A percentile compares a stretch with the other conserved stretches of the same genome.
These are phyloP conservation scores for Hymenoscyphus fraxineus DNA, from an alignment of 2,329 filamentous ascomycete genomes.

Conservation along the genomic window DNA sequence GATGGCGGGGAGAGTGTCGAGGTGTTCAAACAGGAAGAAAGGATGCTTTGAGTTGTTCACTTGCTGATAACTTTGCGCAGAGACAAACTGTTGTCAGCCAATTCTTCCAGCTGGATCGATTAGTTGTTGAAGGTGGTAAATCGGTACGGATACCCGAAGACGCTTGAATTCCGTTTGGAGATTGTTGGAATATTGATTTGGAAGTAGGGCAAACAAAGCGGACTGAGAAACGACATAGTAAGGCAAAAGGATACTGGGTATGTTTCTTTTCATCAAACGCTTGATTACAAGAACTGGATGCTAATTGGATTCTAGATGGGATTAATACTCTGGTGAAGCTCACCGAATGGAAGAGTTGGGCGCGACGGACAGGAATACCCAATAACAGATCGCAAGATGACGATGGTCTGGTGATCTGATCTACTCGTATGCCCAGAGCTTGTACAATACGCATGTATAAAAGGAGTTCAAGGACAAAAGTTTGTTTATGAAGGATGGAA, in stretches of 20 bases:
- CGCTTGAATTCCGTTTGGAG: neutral
- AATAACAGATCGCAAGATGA: neutral
- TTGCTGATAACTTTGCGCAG: slow-evolving; percentile 46
- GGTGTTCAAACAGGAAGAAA: neutral
- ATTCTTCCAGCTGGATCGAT: slow-evolving; percentile 85
- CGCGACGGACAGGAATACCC: neutral
- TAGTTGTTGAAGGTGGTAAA: slow-evolving; percentile 88
- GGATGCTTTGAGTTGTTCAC: neutral
- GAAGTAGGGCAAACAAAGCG: slow-evolving; percentile 64
- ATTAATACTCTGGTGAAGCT: slow-evolving; percentile 23
- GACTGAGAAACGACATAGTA: slow-evolving; percentile 61
- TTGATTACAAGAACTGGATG: neutral
- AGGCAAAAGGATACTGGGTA: slow-evolving; percentile 79
- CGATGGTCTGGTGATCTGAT: neutral
- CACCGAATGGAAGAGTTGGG: neutral
- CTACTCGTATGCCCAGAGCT: neutral
- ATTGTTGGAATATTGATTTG: neutral
- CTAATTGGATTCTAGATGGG: slow-evolving; percentile 31
- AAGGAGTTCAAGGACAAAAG: neutral
- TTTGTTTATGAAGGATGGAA: neutral
- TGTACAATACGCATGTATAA: slow-evolving; percentile 5
- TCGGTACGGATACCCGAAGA: slow-evolving; percentile 50
- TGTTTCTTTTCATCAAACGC: slow-evolving; percentile 32
- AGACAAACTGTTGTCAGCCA: slow-evolving; percentile 92
- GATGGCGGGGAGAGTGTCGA: neutral